These are phyloP conservation scores for Thoreauomyces humboldtii DNA, from an alignment of 192 early-diverging fungal genomes.

Conservation along the genomic window DNA sequence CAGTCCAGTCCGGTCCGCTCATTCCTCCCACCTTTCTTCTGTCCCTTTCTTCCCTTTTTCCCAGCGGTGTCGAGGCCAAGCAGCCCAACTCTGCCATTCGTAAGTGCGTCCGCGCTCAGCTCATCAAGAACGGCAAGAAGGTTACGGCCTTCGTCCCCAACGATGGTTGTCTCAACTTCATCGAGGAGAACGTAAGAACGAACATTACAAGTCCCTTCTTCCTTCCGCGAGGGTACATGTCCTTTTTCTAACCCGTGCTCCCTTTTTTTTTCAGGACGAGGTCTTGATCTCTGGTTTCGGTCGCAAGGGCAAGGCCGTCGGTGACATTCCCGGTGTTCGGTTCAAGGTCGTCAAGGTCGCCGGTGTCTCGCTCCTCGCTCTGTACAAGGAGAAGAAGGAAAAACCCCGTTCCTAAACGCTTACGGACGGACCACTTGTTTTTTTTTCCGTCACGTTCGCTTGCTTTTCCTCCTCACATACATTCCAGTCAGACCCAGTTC, in stretches of 20 bases:
- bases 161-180: conserved; percentile 99
- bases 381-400: conserved; percentile 99
- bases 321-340: conserved; percentile 99
- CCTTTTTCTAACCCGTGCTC: no score
- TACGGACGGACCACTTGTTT: neutral
- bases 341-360: conserved; percentile 95
- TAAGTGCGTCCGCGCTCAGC: conserved; percentile 99
- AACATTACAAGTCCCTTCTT: no score
- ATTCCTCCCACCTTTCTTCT: no score
- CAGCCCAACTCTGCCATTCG: conserved; percentile 99
- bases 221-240: no score
- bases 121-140: conserved; percentile 99
- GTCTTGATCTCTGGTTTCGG: conserved; percentile 99
- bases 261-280: conserved; percentile 66
- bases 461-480: no score
- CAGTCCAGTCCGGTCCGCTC: no score
- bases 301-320: conserved; percentile 98
- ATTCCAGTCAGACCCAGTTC: no score
- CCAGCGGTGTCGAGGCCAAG: conserved; percentile 99
- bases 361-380: conserved; percentile 96
- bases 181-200: conserved; percentile 96
- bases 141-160: conserved; percentile 99
- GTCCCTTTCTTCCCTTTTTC: conserved; percentile 2
- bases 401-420: conserved; percentile 76
- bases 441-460: no score